Evolutionary conservation across 805 yeast species (phyloP).

Genomic region (Cyberlindnera euphorbiiphila): DNA sequence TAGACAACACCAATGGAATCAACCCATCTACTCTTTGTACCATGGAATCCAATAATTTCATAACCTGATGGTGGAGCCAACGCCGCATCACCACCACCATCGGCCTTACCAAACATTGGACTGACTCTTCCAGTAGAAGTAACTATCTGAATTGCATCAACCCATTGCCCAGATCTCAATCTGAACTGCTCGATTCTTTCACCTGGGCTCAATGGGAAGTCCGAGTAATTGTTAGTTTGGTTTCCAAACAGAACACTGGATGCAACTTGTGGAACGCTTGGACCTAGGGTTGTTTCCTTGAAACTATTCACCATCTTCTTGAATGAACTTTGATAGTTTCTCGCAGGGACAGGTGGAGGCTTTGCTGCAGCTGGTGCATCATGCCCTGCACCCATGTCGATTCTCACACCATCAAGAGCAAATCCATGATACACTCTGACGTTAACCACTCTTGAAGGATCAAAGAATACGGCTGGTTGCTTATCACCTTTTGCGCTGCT

Average conservation of each 20-base stretch:
- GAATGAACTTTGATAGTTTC: constrained; percentile 38
- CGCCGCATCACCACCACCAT: constrained; percentile 61
- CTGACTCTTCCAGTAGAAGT: constrained; percentile 55
- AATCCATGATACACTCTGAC: constrained; percentile 69
- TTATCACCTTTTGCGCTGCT: constrained; percentile 24
- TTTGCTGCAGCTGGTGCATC: constrained; percentile 7
- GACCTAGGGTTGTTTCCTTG: constrained; percentile 12
- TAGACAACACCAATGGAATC: constrained; percentile 71
- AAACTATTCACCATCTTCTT: constrained; percentile 25
- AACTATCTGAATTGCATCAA: constrained; percentile 78
- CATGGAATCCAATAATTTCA: constrained; percentile 65
- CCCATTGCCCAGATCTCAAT: constrained; percentile 79
- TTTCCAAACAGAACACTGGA: constrained; percentile 44
- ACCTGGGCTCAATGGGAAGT: constrained; percentile 49
- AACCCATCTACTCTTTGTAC: constrained; percentile 66
- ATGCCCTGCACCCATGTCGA: constrained; percentile 35
- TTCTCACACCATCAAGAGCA: constrained; percentile 79
- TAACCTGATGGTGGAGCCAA: constrained; percentile 63
- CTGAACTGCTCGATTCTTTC: constrained; percentile 60
- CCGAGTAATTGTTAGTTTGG: constrained; percentile 47
- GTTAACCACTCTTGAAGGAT: constrained; percentile 38
- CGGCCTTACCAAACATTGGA: constrained; percentile 59
- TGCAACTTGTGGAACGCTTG: neutral
- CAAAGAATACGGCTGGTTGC: constrained; percentile 32
- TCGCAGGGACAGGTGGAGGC: constrained; percentile 45